Evolutionary conservation across 2,329 filamentous ascomycete genomes (phyloP).

Genomic region (Tolypocladium inflatum): DNA sequence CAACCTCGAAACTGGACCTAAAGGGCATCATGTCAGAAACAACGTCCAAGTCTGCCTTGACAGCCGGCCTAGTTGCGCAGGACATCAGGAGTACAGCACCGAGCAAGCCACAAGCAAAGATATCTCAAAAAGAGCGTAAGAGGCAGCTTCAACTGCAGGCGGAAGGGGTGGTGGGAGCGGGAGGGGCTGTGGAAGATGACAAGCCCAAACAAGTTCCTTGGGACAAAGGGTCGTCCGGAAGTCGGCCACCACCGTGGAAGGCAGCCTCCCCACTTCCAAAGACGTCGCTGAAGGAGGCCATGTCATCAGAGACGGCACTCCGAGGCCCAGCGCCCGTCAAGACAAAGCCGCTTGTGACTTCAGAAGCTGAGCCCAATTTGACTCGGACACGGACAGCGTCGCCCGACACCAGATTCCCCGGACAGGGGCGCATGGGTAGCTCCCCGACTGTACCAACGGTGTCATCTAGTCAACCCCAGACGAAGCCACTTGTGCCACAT

Average conservation of each 20-base stretch:
- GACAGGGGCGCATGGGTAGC: slow-evolving; percentile 36
- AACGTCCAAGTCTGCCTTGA: slow-evolving; percentile 43
- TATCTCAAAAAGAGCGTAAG: slow-evolving; percentile 91
- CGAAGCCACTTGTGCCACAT: slow-evolving; percentile 42
- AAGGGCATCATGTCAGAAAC: slow-evolving; percentile 63
- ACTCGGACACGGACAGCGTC: slow-evolving; percentile 43
- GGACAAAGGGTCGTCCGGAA: slow-evolving; percentile 29
- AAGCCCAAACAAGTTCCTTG: slow-evolving; percentile 28
- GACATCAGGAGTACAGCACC: slow-evolving; percentile 28
- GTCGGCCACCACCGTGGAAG: slow-evolving; percentile 56
- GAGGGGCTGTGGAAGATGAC: slow-evolving; percentile 21
- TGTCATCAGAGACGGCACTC: slow-evolving; percentile 21
- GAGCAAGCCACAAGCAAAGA: slow-evolving; percentile 41
- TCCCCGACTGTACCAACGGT: slow-evolving; percentile 17
- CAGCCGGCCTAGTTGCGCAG: slow-evolving; percentile 43
- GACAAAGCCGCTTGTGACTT: slow-evolving; percentile 33
- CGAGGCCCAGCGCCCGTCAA: slow-evolving; percentile 18
- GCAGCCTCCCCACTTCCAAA: slow-evolving; percentile 37
- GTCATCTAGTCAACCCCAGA: slow-evolving; percentile 17
- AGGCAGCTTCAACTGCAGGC: slow-evolving; percentile 63
- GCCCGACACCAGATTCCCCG: slow-evolving; percentile 53
- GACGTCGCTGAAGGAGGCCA: slow-evolving; percentile 39
- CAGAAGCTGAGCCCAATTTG: slow-evolving; percentile 28
- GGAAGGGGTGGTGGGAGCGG: slow-evolving; percentile 23
- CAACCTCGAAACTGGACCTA: slow-evolving; percentile 58